Evolutionary conservation across 106 monocot species (phyloP), one percentile per base, ranked within the genome.

Genomic region (Triglochin maritima): DNA sequence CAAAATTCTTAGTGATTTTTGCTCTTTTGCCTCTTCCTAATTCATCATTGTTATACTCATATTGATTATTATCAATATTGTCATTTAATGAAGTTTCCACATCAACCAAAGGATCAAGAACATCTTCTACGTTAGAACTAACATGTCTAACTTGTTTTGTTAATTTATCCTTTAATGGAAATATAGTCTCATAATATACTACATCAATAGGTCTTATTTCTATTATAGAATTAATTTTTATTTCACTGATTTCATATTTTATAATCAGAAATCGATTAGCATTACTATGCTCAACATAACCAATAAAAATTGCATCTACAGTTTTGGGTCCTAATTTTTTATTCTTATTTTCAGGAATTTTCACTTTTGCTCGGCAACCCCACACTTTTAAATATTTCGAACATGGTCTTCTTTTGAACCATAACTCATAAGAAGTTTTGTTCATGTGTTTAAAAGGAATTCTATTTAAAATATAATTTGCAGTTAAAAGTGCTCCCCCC

Each of bases 251-350:
- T 6, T 66, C 10, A 57, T 2, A 66, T 46, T 74, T 57, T 0
- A 74, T 49, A 5, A 74, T 44, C 3, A 66, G 4, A 50, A 65
- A 74, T 50, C 63, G 48, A 66, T 74, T 41, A 4, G 44, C 15
- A 17, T 46, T 65, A 11, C 64, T 64, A 56, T 73, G 7, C 3
- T 59, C n/a, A 49, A 50, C 76, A 69, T 69, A 68, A 3, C 60
- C 62, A 13, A 68, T 10, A 69, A 75, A 68, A 5, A 57, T 16
- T 8, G 2, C 3, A 68, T 74, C 57, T 10, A 74, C 47, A 9
- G 53, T 64, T 43, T 55, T 63, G 2, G 45, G 63, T 5, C 46
- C 52, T 46, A 63, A 44, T 43, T 74, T 74, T n/a, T 13, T 46
- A 4, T 47, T 76, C 47, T 69, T 76, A 49, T 7, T 3, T 60